phyloP scores from a whole-genome alignment of 2,329 filamentous ascomycete species.

The Cladosporium velox region DNA sequence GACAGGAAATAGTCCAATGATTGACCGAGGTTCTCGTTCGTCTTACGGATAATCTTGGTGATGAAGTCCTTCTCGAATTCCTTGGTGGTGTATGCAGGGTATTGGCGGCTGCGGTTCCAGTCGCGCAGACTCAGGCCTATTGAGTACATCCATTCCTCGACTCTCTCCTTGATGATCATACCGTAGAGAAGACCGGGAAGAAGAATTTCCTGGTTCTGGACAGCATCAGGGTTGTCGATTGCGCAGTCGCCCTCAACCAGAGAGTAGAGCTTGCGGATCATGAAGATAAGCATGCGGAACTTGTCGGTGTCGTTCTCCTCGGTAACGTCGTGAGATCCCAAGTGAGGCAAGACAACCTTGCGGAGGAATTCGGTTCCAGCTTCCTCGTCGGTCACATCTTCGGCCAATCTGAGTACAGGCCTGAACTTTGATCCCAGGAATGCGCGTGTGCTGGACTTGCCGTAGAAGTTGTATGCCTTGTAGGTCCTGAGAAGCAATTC shows the following conservation, averaged over 20 bases:
- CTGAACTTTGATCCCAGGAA: conserved; percentile 92
- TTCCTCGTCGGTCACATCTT: conserved; percentile 83
- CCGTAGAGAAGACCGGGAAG: conserved; percentile 92
- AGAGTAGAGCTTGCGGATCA: conserved; percentile 93
- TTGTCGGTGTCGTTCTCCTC: conserved; percentile 86
- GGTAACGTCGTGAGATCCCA: conserved; percentile 82
- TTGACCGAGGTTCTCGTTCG: conserved; percentile 85
- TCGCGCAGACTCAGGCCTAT: conserved; percentile 50
- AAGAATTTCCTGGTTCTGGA: conserved; percentile 93
- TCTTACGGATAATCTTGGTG: conserved; percentile 72
- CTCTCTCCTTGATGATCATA: conserved; percentile 90
- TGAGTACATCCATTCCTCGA: conserved; percentile 85
- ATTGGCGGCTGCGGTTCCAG: conserved; percentile 55
- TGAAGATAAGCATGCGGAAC: conserved; percentile 90
- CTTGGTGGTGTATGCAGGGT: conserved; percentile 67
- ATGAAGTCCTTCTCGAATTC: conserved; percentile 81
- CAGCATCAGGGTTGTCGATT: conserved; percentile 92
- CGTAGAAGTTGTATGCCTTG: conserved; percentile 85
- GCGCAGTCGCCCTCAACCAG: conserved; percentile 90
- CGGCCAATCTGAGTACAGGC: conserved; percentile 78
- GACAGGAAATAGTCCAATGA: conserved; percentile 93
- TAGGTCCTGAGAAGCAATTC: conserved; percentile 91
- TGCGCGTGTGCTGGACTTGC: conserved; percentile 75
- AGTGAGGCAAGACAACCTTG: conserved; percentile 85
- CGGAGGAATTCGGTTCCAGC: conserved; percentile 89